These are phyloP conservation scores for Sporothrix inflata DNA, from an alignment of 2,329 filamentous ascomycete genomes.

Conservation along the genomic window DNA sequence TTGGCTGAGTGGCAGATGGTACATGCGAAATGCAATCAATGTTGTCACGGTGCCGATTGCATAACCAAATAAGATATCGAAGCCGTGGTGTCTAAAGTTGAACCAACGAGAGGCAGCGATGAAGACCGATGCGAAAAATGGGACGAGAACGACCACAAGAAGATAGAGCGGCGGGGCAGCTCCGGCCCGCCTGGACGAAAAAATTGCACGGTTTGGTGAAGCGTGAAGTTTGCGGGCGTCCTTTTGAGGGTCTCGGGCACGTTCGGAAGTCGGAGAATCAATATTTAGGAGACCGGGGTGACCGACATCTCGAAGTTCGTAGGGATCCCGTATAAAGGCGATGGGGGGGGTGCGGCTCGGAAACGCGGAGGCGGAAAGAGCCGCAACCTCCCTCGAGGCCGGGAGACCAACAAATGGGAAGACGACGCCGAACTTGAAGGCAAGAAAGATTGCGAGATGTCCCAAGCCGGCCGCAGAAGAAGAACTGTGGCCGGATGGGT, in stretches of 20 bases:
- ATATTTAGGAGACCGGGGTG: conserved; percentile 37
- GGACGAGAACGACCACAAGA: conserved; percentile 69
- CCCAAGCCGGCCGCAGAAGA: conserved; percentile 78
- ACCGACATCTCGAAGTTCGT: conserved; percentile 39
- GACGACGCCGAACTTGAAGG: conserved; percentile 76
- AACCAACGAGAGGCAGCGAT: conserved; percentile 85
- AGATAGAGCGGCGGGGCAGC: conserved; percentile 84
- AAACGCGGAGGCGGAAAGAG: conserved; percentile 71
- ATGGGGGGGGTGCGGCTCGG: conserved; percentile 66
- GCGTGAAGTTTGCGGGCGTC: not conserved
- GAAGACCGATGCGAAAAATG: conserved; percentile 75
- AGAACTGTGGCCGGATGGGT: conserved; percentile 76
- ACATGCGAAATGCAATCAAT: conserved; percentile 79
- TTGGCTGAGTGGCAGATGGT: conserved; percentile 77
- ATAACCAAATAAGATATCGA: conserved; percentile 87
- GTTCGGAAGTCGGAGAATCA: conserved; percentile 31
- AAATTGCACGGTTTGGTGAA: conserved; percentile 41
- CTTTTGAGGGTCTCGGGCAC: not conserved
- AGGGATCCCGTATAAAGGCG: conserved; percentile 36
- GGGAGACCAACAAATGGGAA: conserved; percentile 67
- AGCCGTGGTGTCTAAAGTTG: conserved; percentile 88
- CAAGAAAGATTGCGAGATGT: conserved; percentile 85
- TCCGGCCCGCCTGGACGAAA: conserved; percentile 68
- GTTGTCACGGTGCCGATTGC: conserved; percentile 73
- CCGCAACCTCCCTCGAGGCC: conserved; percentile 48